Evolutionary conservation across 306 rosid genomes (phyloP).

Genomic region (Casuarina equisetifolia): DNA sequence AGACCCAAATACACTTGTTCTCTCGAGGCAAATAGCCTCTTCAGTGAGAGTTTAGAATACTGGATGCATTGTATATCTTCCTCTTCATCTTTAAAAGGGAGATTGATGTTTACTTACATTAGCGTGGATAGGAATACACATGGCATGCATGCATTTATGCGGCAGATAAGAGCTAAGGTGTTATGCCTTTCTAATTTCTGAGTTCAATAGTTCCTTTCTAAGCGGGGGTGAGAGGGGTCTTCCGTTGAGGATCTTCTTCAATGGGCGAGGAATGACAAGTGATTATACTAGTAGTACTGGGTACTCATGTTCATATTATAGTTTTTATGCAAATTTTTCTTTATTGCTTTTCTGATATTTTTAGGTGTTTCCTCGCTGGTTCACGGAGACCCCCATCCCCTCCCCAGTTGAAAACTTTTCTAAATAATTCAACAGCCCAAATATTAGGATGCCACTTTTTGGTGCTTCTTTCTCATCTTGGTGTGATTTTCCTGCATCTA

Average conservation of each 20-base stretch:
- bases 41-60: constrained; percentile 55
- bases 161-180: constrained; percentile 34
- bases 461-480: too few species aligned
- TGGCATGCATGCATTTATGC: constrained; percentile 43
- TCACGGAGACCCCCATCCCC: neutral
- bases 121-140: constrained; percentile 57
- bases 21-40: constrained; percentile 60
- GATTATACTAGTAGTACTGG: neutral
- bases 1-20: constrained; percentile 53
- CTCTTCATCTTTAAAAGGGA: constrained; percentile 60
- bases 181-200: constrained; percentile 12
- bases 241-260: constrained; percentile 7
- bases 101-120: constrained; percentile 65
- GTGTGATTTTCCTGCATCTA: too few species aligned
- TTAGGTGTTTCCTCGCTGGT: neutral
- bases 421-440: neutral
- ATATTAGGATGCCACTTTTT: neutral
- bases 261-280: neutral
- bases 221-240: constrained; percentile 17
- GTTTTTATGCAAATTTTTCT: neutral
- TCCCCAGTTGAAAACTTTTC: neutral
- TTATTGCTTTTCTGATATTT: neutral
- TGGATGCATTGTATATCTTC: constrained; percentile 80
- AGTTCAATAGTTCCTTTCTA: neutral
- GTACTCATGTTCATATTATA: neutral